Base-by-base conservation (phyloP, 2,329 filamentous ascomycete species). In the Penicillium decumbens region DNA sequence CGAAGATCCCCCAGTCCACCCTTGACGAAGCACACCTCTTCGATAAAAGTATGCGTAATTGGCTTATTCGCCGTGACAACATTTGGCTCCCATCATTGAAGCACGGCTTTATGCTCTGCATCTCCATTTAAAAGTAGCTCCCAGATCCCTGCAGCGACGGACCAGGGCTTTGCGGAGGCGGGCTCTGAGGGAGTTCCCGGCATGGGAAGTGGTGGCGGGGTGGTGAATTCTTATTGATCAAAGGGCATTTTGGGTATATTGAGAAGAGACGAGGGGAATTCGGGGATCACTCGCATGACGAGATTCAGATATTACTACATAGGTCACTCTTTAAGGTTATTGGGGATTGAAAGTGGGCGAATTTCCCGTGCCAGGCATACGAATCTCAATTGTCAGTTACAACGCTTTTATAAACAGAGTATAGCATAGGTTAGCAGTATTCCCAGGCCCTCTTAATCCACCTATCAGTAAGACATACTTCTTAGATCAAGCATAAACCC, bases 21-120 rank as follows among this genome's bases (percentile, higher is more conserved):
- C 29, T 69, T 63, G 13, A 68, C 54, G 33, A 73, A 59, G 49
- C 62, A 71, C 42, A 72, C 69, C 42, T 72, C 70, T 43, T 73
- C 71, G 37, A 68, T 60, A 43, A 67, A 73, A 20, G 65, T 57
- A 43, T 74, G 70, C 23, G 64, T 63, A 29, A 71, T 70, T 12
- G 46, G 53, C n/a, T 50, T 43, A 24, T 63, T 47, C 5, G 58
- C 55, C 7, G 60, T 58, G 13, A 62, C 63, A 3, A 65, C 57
- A 20, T 65, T 60, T 4, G 69, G 65, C 27, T 69, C 62, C 63
- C 66, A 73, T 54, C 69, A 68, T 51, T 73, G 68, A 1, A 72
- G 58, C 3, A 57, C 58, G 1, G 60, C 55, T 48, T 57, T 62
- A 49, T 65, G 15, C 49, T 71, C 47, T 54, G 60, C 30, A 29